These are phyloP conservation scores for Aspergillus aculeatinus DNA, from an alignment of 2,329 filamentous ascomycete species.

Conservation along the genomic window DNA sequence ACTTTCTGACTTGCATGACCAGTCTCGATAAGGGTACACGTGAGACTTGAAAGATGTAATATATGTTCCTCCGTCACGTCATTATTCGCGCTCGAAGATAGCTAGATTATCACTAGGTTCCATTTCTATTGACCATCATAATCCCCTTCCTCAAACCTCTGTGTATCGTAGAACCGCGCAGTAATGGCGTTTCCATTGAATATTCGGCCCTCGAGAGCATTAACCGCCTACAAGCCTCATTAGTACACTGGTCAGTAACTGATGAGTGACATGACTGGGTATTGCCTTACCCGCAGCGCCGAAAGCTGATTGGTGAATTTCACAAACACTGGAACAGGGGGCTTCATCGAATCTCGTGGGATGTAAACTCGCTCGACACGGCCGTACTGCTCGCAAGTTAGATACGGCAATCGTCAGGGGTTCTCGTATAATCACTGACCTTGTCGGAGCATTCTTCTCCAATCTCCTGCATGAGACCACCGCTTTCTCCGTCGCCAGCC, in stretches of 20 bases:
- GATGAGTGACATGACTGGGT: neutral
- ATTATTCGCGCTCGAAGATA: neutral
- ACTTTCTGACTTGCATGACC: constrained; percentile 14
- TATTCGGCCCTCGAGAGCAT: constrained; percentile 79
- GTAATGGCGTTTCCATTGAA: constrained; percentile 84
- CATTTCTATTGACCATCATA: constrained; percentile 40
- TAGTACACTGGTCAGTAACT: neutral
- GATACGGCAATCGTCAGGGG: neutral
- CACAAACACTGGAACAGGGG: constrained; percentile 73
- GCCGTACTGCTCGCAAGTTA: constrained; percentile 63
- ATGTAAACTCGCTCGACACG: constrained; percentile 78
- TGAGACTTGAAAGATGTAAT: neutral
- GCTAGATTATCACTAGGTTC: neutral
- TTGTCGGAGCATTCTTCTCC: constrained; percentile 88
- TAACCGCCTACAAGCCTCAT: constrained; percentile 67
- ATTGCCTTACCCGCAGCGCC: constrained; percentile 69
- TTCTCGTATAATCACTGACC: constrained; percentile 42
- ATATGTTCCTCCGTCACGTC: neutral
- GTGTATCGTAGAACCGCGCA: constrained; percentile 78
- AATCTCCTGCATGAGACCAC: constrained; percentile 82
- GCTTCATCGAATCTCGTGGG: constrained; percentile 56
- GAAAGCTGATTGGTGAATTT: constrained; percentile 86
- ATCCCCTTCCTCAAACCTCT: constrained; percentile 73
- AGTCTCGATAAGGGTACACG: neutral
- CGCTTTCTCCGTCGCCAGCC: constrained; percentile 54